phyloP scores from a whole-genome alignment of 176 grass and related monocot genomes.

The Oryza rufipogon region DNA sequence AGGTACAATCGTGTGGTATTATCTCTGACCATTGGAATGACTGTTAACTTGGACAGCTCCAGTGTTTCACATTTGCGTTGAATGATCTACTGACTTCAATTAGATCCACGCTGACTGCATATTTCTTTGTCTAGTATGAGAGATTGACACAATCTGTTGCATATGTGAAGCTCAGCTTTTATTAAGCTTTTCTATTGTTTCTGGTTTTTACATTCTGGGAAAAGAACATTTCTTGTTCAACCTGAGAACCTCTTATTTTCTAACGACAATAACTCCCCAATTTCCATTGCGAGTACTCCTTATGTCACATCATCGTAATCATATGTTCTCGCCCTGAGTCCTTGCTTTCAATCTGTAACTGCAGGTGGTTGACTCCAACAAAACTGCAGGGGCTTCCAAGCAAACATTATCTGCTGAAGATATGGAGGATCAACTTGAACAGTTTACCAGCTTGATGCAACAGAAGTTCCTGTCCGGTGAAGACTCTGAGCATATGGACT shows the following conservation, averaged over 20 bases:
- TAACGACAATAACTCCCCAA: not conserved
- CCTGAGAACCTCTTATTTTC: not conserved
- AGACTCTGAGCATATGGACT: slow-evolving; percentile 69
- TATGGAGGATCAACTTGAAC: slow-evolving; percentile 78
- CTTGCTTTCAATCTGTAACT: not conserved
- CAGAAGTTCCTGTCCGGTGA: slow-evolving; percentile 78
- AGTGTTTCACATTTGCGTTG: not conserved
- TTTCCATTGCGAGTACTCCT: not conserved
- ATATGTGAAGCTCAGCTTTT: not conserved
- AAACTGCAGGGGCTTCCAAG: slow-evolving; percentile 11
- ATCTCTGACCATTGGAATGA: not conserved
- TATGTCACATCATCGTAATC: not conserved
- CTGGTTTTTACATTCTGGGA: not conserved
- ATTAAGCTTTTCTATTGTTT: not conserved
- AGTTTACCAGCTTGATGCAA: slow-evolving; percentile 90
- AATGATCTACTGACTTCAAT: not conserved
- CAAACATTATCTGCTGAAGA: slow-evolving; percentile 60
- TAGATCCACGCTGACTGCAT: not conserved
- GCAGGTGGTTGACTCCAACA: slow-evolving; percentile 35
- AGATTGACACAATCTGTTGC: not conserved
- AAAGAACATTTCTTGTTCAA: not conserved
- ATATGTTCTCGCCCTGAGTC: not conserved
- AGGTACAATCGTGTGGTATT: not conserved
- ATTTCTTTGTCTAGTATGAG: not conserved
- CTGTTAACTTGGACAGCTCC: not conserved